phyloP scores from a whole-genome alignment of 148 eudicot genomes.

The Rhododendron williamsianum region DNA sequence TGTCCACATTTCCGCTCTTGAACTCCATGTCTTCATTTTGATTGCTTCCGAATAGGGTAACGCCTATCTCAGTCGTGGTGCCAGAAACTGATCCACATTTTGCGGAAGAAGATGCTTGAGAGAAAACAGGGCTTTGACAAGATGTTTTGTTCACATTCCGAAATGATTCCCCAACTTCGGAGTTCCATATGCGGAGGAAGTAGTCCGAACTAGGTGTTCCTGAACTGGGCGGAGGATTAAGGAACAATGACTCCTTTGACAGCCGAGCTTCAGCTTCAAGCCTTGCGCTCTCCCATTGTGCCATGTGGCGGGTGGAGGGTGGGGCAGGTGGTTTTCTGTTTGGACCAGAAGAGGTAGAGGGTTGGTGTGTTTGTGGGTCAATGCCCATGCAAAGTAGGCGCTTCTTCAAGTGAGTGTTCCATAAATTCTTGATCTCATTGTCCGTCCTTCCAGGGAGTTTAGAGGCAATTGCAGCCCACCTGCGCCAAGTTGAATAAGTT shows the following conservation, averaged over 20 bases:
- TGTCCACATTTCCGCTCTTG: constrained; percentile 11
- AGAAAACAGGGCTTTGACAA: constrained; percentile 40
- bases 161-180: constrained; percentile 80
- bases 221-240: constrained; percentile 17
- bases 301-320: constrained; percentile 92
- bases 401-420: constrained; percentile 87
- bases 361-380: constrained; percentile 77
- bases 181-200: constrained; percentile 81
- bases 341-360: constrained; percentile 25
- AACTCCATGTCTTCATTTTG: constrained; percentile 22
- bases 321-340: constrained; percentile 36
- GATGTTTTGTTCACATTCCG: constrained; percentile 38
- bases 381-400: constrained; percentile 71
- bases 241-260: constrained; percentile 52
- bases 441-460: constrained; percentile 89
- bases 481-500: constrained; percentile 13
- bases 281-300: constrained; percentile 98
- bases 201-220: constrained; percentile 35
- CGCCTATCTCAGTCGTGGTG: constrained; percentile 32
- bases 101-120: constrained; percentile 51
- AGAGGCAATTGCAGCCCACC: constrained; percentile 95
- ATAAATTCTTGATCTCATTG: constrained; percentile 90
- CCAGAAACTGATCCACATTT: constrained; percentile 51
- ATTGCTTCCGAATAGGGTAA: constrained; percentile 4
- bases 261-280: constrained; percentile 98